Evolutionary conservation across 148 eudicot species (phyloP).

Genomic region (Vaccinium darrowii): DNA sequence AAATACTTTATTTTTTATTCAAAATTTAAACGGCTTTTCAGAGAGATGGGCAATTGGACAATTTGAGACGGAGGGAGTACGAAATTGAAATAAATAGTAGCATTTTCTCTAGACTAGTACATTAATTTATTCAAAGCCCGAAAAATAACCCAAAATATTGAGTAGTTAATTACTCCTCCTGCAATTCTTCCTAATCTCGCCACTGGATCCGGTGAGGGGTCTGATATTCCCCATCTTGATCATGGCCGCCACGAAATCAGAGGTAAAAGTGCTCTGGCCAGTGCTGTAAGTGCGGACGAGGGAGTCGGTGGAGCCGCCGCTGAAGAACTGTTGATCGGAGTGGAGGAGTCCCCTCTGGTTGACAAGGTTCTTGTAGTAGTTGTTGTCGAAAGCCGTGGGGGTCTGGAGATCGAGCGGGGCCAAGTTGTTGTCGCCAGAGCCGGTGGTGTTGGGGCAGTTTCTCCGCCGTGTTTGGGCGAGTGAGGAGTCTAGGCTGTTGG

Average conservation of each 20-base stretch:
- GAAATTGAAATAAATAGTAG: too few relatives aligned
- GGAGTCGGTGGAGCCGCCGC: slow-evolving; percentile 53
- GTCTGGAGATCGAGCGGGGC: slow-evolving; percentile 52
- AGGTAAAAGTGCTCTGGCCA: slow-evolving; percentile 23
- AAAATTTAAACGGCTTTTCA: too few relatives aligned
- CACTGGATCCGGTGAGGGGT: slow-evolving; percentile 59
- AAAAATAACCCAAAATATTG: neutral
- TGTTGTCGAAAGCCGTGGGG: slow-evolving; percentile 44
- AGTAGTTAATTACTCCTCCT: slow-evolving; percentile 39
- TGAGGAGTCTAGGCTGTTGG: slow-evolving; percentile 46
- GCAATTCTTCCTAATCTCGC: slow-evolving; percentile 70
- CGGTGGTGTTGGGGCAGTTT: slow-evolving; percentile 35
- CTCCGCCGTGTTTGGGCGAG: slow-evolving; percentile 31
- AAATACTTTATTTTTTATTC: too few relatives aligned
- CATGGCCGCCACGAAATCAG: slow-evolving; percentile 52
- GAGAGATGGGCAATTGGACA: too few relatives aligned
- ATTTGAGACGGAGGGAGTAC: too few relatives aligned
- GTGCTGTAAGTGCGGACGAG: slow-evolving; percentile 32
- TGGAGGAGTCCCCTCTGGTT: slow-evolving; percentile 48
- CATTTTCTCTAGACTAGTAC: neutral
- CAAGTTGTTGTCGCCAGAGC: slow-evolving; percentile 46
- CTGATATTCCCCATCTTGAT: slow-evolving; percentile 62
- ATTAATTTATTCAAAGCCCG: neutral
- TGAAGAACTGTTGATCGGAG: slow-evolving; percentile 61
- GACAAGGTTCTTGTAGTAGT: slow-evolving; percentile 40